Evolutionary conservation across 2,329 filamentous ascomycete genomes (phyloP).

Genomic region (Aspergillus intermedius): DNA sequence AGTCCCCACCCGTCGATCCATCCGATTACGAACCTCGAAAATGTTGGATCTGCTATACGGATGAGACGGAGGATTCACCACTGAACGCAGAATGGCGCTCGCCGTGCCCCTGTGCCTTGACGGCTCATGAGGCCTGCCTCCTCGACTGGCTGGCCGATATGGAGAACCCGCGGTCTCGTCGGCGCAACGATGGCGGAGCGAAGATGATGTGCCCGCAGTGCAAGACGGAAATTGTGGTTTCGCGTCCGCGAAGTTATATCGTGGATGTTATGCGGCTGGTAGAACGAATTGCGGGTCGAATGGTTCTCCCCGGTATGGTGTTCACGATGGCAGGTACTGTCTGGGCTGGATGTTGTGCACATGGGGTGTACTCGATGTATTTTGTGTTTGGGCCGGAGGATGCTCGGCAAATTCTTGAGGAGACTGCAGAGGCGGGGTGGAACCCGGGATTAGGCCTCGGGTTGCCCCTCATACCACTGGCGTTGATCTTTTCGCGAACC

Average conservation of each 20-base stretch:
- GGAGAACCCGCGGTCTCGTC: slow-evolving; percentile 55
- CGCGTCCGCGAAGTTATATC: slow-evolving; percentile 65
- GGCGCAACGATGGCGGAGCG: slow-evolving; percentile 45
- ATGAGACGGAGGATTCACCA: slow-evolving; percentile 56
- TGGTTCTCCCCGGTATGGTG: slow-evolving; percentile 61
- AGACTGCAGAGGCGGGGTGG: slow-evolving; percentile 31
- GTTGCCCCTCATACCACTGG: slow-evolving; percentile 60
- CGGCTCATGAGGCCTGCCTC: slow-evolving; percentile 83
- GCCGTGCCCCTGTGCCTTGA: slow-evolving; percentile 83
- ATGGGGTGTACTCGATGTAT: slow-evolving; percentile 58
- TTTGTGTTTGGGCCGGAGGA: slow-evolving; percentile 61
- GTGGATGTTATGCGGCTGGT: slow-evolving; percentile 60
- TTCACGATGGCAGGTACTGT: slow-evolving; percentile 42
- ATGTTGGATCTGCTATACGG: slow-evolving; percentile 66
- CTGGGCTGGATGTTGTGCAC: slow-evolving; percentile 48
- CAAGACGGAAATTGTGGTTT: slow-evolving; percentile 70
- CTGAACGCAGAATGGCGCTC: slow-evolving; percentile 67
- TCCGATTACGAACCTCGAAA: slow-evolving; percentile 39
- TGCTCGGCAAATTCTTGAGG: slow-evolving; percentile 48
- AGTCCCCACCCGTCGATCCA: slow-evolving; percentile 8
- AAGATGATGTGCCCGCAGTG: slow-evolving; percentile 82
- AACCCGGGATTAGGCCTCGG: slow-evolving; percentile 52
- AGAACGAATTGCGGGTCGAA: slow-evolving; percentile 50
- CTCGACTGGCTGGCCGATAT: slow-evolving; percentile 91
- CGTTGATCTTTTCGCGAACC: slow-evolving; percentile 62